Base-by-base conservation (phyloP, 768 basidiomycete species). In the Lactarius evosmus region DNA sequence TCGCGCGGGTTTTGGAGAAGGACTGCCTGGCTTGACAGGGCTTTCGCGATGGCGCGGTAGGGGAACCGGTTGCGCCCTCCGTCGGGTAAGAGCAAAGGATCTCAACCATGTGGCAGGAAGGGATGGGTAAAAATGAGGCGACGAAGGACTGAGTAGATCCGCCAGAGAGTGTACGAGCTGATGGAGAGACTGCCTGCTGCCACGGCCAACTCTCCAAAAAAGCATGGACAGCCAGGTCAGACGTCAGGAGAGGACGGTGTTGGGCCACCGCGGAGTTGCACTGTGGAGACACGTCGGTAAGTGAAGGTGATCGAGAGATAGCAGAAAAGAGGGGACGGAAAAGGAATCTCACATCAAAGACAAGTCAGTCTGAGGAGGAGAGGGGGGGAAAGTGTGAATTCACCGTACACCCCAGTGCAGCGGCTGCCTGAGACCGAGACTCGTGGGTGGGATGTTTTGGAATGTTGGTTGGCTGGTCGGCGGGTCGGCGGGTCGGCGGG, bases 141-240 rank as follows among this genome's bases (percentile, higher is more conserved):
- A 62, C 41, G 70, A 62, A 61, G 70, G 63, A 53, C 67, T 67
- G 69, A 71, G 66, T 49, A 66, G 54, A 59, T 72, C 64, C 67
- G 74, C 74, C 46, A 50, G 33, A 34, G 46, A 50, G 60, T 40
- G 62, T 53, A 52, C 34, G 9, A 60, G 56, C 66, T 76, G 78
- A 69, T 80, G 77, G 74, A 83, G 74, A 76, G 60, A 50, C 22
- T 79, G 79, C 75, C 81, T 83, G 77, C 76, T 78, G 74, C 79
- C 75, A 76, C 80, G 77, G 71, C 79, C 74, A 72, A 77, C 80
- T 77, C 82, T 83, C 83, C 82, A 84, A 76, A 85, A 84, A 76
- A 85, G 86, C 87, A 89, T 89, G 83, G 83, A 85, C 85, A 84
- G 81, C 78, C 80, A 79, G 80, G 70, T 68, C 62, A 74, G 67